Evolutionary conservation across 2,329 filamentous ascomycete species (phyloP), one percentile per base, ranked within the genome.

Genomic region (Fusarium ramigenum): DNA sequence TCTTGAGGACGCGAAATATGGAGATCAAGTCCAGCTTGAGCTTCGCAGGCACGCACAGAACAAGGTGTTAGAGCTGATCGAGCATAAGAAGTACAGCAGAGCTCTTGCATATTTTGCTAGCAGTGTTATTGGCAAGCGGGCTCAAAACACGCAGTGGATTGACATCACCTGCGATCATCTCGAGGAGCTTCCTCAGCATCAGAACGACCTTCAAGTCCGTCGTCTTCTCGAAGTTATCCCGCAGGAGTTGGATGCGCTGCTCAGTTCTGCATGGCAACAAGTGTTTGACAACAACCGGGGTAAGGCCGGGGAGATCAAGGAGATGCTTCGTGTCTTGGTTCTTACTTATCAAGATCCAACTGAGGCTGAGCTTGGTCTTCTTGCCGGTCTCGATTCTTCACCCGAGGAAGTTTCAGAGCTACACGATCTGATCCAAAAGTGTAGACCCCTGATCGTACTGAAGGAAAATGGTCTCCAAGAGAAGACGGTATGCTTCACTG

Each of bases 91-190:
- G 1, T 85, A 85, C 61, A 85, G 82, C 62, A 83, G 81, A 54
- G 83, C 83, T 3, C 77, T 85, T 4, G 77, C 82, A 9, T 85
- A 84, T 63, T 85, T 83, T 61, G 82, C 81, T 1, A 82, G 82
- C 42, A 85, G 83, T 57, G 73, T 85, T 6, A 83, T 85, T 9
- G 83, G 83, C 1, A 82, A 79, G 40, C 78, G 83, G 37, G 83
- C 83, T 0, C 82, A 84, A 12, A 84, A 83, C 54, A 84, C 82
- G 0, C 83, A 84, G 34, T 85, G 83, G 83, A 84, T 85, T 34
- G 83, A 85, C 32, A 84, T 85, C 7, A 82, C 83, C 3, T 83
- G 81, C 37, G 80, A 84, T 56, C 83, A 84, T 28, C 79, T 85
- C 2, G 77, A 81, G n/a, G 82, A 83, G 23, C 75, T 85, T 7